Percentiles rank a stretch among this genome's conserved stretches.
Evolutionary conservation across 116 monocot species (phyloP).

Genomic region (Iris pallida): DNA sequence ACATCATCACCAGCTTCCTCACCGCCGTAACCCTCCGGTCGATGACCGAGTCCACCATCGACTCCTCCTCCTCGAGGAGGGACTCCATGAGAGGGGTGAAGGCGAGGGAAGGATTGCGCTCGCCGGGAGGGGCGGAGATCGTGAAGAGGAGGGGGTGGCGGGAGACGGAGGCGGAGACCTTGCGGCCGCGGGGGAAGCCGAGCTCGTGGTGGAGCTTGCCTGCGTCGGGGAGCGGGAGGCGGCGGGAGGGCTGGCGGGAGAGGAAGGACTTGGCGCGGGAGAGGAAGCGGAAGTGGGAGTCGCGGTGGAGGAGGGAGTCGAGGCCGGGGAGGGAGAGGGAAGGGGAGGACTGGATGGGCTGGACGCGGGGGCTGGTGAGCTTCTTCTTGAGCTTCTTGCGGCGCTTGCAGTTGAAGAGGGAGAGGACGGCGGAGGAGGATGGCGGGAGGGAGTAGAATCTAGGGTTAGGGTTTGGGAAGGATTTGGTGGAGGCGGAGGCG

Average conservation of each 20-base stretch:
- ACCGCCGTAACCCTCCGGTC: conserved; percentile 32
- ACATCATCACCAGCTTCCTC: conserved; percentile 85
- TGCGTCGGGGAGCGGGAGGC: conserved; percentile 60
- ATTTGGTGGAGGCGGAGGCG: background rate
- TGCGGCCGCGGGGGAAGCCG: conserved; percentile 91
- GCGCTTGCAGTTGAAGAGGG: conserved; percentile 44
- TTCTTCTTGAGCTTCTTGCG: conserved; percentile 68
- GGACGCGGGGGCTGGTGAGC: conserved; percentile 51
- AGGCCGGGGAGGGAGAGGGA: conserved; percentile 36
- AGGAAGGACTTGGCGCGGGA: conserved; percentile 67
- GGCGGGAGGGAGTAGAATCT: conserved; percentile 8
- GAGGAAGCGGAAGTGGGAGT: conserved; percentile 73
- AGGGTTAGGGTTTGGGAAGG: background rate
- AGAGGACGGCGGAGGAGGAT: conserved; percentile 19
- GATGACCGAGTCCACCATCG: conserved; percentile 35
- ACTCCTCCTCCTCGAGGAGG: conserved; percentile 56
- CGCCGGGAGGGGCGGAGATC: conserved; percentile 28
- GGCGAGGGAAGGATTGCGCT: conserved; percentile 40
- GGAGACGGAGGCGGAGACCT: conserved; percentile 34
- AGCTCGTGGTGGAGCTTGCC: conserved; percentile 79
- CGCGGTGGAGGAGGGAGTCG: conserved; percentile 58
- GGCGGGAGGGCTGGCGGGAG: conserved; percentile 41
- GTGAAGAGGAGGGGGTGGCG: conserved; percentile 65
- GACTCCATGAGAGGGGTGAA: conserved; percentile 76
- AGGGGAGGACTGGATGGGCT: conserved; percentile 55